Evolutionary conservation across 495 filamentous ascomycete genomes (phyloP).

Genomic region (Margaritispora aquatica): DNA sequence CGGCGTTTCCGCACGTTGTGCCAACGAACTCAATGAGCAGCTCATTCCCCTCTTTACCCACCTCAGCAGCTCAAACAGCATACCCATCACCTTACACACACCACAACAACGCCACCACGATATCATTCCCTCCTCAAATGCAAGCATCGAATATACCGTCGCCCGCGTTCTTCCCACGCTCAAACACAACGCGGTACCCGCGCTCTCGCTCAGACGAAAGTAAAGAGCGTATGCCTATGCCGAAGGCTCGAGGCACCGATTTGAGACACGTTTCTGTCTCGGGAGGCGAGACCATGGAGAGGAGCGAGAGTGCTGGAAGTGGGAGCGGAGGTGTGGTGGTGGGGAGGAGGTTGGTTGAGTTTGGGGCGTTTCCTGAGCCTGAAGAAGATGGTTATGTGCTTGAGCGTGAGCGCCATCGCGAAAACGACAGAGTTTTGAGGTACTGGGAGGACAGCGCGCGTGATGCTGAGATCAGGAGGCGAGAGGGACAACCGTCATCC

Average conservation of each 20-base stretch:
- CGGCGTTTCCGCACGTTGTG: conserved; percentile 3
- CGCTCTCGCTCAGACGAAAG: background rate
- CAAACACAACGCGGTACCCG: background rate
- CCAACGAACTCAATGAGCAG: conserved; percentile 10
- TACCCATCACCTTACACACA: conserved; percentile 2
- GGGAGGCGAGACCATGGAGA: conserved; percentile 8
- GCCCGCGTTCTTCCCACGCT: background rate
- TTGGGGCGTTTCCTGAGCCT: conserved; percentile 22
- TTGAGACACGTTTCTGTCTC: background rate
- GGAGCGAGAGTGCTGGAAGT: conserved; percentile 8
- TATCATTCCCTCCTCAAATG: background rate
- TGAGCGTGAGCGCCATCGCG: too few species aligned
- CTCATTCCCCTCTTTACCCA: background rate
- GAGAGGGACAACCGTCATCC: background rate
- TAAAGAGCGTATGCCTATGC: background rate
- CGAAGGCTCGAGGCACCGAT: background rate
- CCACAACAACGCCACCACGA: background rate
- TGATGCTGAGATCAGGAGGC: background rate
- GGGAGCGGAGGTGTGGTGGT: conserved; percentile 23
- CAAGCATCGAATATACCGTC: conserved; percentile 1
- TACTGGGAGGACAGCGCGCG: conserved; percentile 11
- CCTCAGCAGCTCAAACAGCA: background rate
- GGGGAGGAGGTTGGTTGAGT: conserved; percentile 23
- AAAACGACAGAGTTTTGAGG: conserved; percentile 11
- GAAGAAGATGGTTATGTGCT: conserved; percentile 11